Evolutionary conservation across 2,329 filamentous ascomycete species (phyloP), one percentile per base, ranked within the genome.

Genomic region (Cadophora malorum): DNA sequence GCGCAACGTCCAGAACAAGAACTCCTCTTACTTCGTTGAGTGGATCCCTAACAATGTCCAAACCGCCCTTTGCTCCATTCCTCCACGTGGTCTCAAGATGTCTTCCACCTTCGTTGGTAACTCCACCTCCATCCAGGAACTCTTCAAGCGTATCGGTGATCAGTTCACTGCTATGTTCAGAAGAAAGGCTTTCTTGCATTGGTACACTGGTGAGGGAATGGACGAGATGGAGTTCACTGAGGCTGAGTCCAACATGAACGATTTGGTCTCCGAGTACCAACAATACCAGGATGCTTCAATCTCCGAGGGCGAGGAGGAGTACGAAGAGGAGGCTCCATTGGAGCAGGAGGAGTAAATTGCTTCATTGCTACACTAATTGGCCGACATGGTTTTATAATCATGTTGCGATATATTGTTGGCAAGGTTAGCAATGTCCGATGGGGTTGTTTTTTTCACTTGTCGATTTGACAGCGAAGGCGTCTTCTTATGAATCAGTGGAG

Each of bases 221-320:
- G 96, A 99, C 85, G 96, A 99, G 91, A 98, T 99, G 96, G 96
- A 99, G 87, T 99, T 99, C 88, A 99, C 96, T 81, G 96, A 99
- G 89, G 96, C 96, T 78, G 96, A 99, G 91, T 97, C 93, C 85
- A 99, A 99, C 89, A 98, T 99, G 96, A 98, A 99, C 88, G 96
- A 99, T 83, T 87, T 99, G 80, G 95, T 99, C 79, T 97, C 94
- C 71, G 96, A 99, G 84, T 99, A 99, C 88, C 96, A 98, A 90
- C 96, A 99, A 85, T 99, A 99, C 90, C 96, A 99, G 90, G 96
- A 99, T 83, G 96, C 96, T 81, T 92, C 93, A 79, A 89, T 97
- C 83, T 96, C 96, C 71, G 96, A 99, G 84, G 95, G 93, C 78
- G 95, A 98, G 85, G 94, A 97, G 85, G 94, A 97, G 81, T 84